Evolutionary conservation across 148 eudicot species (phyloP), one percentile per base, ranked within the genome.

Genomic region (Silene uniflora): DNA sequence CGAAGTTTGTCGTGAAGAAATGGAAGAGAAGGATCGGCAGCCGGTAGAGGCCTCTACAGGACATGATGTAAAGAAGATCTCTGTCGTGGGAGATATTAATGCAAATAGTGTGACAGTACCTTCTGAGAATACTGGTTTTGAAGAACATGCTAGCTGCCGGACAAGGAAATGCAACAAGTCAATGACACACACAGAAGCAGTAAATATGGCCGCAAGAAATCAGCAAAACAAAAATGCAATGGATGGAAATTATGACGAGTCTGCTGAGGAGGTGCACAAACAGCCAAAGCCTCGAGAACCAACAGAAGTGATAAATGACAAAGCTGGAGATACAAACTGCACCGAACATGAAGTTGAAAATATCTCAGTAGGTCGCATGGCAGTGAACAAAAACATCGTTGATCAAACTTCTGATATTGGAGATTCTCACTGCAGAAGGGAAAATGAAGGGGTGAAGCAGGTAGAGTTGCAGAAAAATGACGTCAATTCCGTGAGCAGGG

Each of bases 351-450:
- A 49, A 16, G 71, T 55, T 66, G 69, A 56, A 10, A 35, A 35
- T 66, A 4, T 58, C 10, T 8, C 69, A 10, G 69, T 63, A 76
- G 63, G 62, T 69, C 44, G 25, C 69, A 46, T 23, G 47, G 63
- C 17, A 60, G 64, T 65, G 13, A 68, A 35, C 10, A 24, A 22
- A 62, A 76, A 59, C 18, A 27, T 35, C 74, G 64, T 0, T 21
- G 42, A 74, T 39, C 59, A 78, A 27, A 39, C 62, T 75, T 52
- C 71, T 71, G 73, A 44, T 65, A n/a, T 17, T 46, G 76, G 72
- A 21, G 77, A 77, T 54, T 77, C 46, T 77, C 75, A 60, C 59
- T 52, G 1, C 49, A 61, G 19, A 63, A 23, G 1, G 71, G 67
- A 60, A 52, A 44, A 13, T 44, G 73, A 78, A 18, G 47, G n/a